These are phyloP conservation scores for Scutellaria barbata DNA, from an alignment of 257 asterid species.

Conservation along the genomic window DNA sequence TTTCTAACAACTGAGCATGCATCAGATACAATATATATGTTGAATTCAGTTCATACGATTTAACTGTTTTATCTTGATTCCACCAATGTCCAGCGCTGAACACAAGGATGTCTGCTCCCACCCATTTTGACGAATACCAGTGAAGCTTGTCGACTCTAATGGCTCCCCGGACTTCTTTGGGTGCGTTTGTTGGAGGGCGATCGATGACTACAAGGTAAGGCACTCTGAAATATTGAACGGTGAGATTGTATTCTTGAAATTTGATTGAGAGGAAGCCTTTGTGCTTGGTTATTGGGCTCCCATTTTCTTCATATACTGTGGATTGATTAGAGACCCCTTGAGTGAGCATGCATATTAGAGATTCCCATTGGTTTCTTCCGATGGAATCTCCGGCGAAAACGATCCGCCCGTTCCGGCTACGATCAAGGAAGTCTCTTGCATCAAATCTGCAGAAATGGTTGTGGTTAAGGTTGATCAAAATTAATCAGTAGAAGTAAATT, in stretches of 20 bases:
- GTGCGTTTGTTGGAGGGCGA: constrained; percentile 59
- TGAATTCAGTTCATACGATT: constrained; percentile 46
- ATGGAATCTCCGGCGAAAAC: constrained; percentile 96
- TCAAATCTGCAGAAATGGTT: constrained; percentile 47
- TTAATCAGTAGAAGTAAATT: too few species aligned
- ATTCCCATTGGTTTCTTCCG: constrained; percentile 97
- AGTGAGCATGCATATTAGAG: constrained; percentile 81
- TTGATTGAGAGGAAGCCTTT: constrained; percentile 78
- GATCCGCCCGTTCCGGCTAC: constrained; percentile 57
- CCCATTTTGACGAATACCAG: constrained; percentile 72
- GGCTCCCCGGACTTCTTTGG: constrained; percentile 63
- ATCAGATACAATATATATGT: background rate
- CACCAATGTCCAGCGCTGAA: constrained; percentile 98
- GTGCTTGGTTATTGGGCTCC: constrained; percentile 87
- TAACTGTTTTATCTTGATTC: constrained; percentile 76
- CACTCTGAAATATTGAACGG: constrained; percentile 78
- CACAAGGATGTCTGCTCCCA: constrained; percentile 67
- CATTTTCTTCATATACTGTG: constrained; percentile 63
- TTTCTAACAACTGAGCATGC: background rate
- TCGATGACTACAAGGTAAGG: constrained; percentile 70
- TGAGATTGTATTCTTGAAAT: constrained; percentile 78
- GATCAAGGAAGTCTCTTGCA: constrained; percentile 62
- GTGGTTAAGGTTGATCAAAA: too few species aligned
- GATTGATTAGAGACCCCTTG: constrained; percentile 70
- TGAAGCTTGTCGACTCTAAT: constrained; percentile 77